These are phyloP conservation scores for Fomitopsis betulina DNA, from an alignment of 1,284 basidiomycete species.

Conservation along the genomic window DNA sequence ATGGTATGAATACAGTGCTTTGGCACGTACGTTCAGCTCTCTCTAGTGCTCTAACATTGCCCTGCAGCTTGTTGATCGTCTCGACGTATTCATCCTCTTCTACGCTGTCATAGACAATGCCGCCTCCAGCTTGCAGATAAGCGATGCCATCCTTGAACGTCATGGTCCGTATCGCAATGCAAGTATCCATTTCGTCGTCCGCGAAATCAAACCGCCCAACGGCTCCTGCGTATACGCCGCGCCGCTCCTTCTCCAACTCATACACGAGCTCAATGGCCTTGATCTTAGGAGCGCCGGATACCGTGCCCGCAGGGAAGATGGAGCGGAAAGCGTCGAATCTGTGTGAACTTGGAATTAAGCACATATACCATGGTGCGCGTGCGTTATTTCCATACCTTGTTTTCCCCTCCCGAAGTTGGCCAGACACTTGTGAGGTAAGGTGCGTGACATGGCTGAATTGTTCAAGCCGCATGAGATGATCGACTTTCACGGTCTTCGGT, in stretches of 20 bases:
- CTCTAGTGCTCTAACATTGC: conserved; percentile 84
- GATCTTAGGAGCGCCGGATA: conserved; percentile 99
- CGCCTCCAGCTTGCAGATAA: conserved; percentile 95
- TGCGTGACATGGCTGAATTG: conserved; percentile 99
- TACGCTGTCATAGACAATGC: conserved; percentile 96
- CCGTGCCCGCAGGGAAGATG: conserved; percentile 98
- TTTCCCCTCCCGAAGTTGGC: conserved; percentile 77
- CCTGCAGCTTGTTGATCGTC: conserved; percentile 92
- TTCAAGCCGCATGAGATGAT: conserved; percentile 91
- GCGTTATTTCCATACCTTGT: conserved; percentile 45
- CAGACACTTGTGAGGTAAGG: conserved; percentile 93
- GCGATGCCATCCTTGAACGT: conserved; percentile 91
- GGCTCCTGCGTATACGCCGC: conserved; percentile 96
- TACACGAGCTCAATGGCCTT: conserved; percentile 95
- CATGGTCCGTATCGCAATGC: conserved; percentile 99
- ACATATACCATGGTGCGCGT: conserved; percentile 24
- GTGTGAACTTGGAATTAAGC: background rate
- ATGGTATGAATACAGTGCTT: background rate
- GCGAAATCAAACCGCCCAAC: conserved; percentile 98
- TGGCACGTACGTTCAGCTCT: conserved; percentile 74
- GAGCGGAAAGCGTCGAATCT: conserved; percentile 99
- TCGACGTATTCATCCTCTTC: conserved; percentile 97
- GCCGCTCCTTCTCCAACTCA: conserved; percentile 82
- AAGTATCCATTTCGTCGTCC: conserved; percentile 93
- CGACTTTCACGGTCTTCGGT: conserved; percentile 93